Evolutionary conservation across 768 basidiomycete species (phyloP).

Genomic region (Podaxis sp.): DNA sequence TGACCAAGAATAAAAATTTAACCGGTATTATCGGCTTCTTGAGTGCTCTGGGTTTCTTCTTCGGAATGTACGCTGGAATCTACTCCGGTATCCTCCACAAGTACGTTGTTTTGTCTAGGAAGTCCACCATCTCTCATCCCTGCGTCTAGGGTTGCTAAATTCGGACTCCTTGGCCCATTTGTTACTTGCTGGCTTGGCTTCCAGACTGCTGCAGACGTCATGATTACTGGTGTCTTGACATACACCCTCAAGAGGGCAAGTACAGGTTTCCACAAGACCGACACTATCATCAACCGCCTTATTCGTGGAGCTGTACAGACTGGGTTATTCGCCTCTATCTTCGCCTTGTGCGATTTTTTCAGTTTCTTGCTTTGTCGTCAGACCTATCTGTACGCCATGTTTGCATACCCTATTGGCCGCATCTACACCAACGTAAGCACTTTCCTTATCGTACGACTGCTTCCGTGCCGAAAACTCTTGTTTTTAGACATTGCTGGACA

Average conservation of each 20-base stretch:
- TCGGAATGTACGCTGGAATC: conserved; percentile 39
- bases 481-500: conserved; percentile 36
- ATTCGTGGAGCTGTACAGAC: conserved; percentile 54
- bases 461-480: not conserved
- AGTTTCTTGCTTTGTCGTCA: conserved; percentile 31
- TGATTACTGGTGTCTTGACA: conserved; percentile 28
- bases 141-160: conserved; percentile 28
- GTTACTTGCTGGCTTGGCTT: conserved; percentile 31
- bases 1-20: conserved; percentile 32
- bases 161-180: conserved; percentile 28
- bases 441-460: conserved; percentile 13
- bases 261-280: conserved; percentile 48
- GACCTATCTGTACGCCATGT: conserved; percentile 32
- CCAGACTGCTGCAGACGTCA: conserved; percentile 34
- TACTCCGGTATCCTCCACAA: conserved; percentile 35
- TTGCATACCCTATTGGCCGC: conserved; percentile 30
- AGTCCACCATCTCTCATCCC: conserved; percentile 20
- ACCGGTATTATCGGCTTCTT: conserved; percentile 30
- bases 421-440: conserved; percentile 45
- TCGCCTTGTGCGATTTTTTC: conserved; percentile 47
- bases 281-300: conserved; percentile 47
- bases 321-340: conserved; percentile 46
- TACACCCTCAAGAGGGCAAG: conserved; percentile 32
- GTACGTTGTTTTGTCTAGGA: conserved; percentile 24
- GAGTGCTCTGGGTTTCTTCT: conserved; percentile 34